Conservation (phyloP, 192 early-diverging fungal species). For the Chytriomyces hyalinus region DNA sequence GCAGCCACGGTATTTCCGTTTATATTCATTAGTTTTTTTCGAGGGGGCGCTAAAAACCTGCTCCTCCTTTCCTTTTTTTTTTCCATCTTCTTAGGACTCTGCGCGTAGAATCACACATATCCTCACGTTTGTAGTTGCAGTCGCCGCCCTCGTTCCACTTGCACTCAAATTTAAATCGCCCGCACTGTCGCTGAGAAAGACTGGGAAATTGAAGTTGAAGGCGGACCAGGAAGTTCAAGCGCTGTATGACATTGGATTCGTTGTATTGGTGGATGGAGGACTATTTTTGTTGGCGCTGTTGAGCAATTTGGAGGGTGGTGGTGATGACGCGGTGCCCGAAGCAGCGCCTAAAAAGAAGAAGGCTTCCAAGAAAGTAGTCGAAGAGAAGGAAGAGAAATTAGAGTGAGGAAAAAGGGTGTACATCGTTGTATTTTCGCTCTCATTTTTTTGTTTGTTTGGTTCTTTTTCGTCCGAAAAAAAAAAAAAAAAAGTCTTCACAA, state of each 20-base stretch:
- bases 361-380: constrained; percentile 3
- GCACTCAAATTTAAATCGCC: not conserved
- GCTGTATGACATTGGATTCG: constrained; percentile 29
- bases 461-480: not conserved
- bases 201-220: constrained; percentile 17
- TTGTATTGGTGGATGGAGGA: constrained; percentile 2
- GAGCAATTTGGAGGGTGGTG: constrained; percentile 6
- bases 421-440: not conserved
- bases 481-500: constrained; percentile 5
- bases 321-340: not conserved
- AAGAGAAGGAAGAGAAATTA: constrained; percentile 14
- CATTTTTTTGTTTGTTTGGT: not conserved
- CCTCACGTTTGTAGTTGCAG: not conserved
- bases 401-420: not conserved
- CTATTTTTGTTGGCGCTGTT: constrained; percentile 23
- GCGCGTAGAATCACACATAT: constrained; percentile 10
- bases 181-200: not conserved
- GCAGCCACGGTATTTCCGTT: not conserved
- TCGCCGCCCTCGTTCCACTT: constrained; percentile 1
- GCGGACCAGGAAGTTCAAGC: constrained; percentile 19
- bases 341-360: constrained; percentile 4
- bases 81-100: not conserved
- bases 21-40: too few species aligned
- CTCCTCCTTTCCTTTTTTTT: too few species aligned
- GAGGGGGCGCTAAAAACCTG: too few species aligned